Evolutionary conservation across 495 filamentous ascomycete species (phyloP).

Genomic region (Aspergillus diversus): DNA sequence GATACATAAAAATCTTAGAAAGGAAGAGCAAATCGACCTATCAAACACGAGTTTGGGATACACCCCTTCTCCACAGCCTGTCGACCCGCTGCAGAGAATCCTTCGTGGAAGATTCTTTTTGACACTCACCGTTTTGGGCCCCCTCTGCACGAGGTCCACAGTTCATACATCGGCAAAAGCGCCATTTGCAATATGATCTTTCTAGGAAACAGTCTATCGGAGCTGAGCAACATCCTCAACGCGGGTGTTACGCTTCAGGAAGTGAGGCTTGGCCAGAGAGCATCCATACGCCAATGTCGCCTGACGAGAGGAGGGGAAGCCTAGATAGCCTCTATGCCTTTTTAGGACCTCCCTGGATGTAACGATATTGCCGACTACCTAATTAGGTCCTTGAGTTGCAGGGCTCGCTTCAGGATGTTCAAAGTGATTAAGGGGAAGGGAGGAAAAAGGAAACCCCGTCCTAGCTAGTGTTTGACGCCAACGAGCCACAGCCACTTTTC

Average conservation of each 20-base stretch:
- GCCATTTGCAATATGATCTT: slow-evolving; percentile 2
- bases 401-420: not conserved
- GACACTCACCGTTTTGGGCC: slow-evolving; percentile 12
- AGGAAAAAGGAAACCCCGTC: not conserved
- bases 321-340: slow-evolving; percentile 16
- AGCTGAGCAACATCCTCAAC: slow-evolving; percentile 23
- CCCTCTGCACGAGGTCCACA: slow-evolving; percentile 8
- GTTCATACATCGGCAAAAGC: slow-evolving; percentile 15
- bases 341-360: slow-evolving; percentile 12
- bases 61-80: slow-evolving; percentile 29
- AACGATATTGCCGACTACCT: slow-evolving; percentile 4
- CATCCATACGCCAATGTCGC: slow-evolving; percentile 21
- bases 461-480: slow-evolving; percentile 8
- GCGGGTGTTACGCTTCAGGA: slow-evolving; percentile 25
- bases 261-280: slow-evolving; percentile 21
- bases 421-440: not conserved
- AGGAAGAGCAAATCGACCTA: slow-evolving; percentile 7
- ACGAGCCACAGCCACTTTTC: not conserved
- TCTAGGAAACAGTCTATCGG: slow-evolving; percentile 7
- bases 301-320: slow-evolving; percentile 20
- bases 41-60: slow-evolving; percentile 9
- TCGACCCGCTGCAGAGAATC: slow-evolving; percentile 42
- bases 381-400: not conserved
- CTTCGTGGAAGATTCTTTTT: slow-evolving; percentile 44
- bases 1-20: slow-evolving; percentile 3